A percentile compares a stretch with the other conserved stretches of the same genome.
Conservation (phyloP, 257 asterid genomes). For the Gentiana macrophylla region DNA sequence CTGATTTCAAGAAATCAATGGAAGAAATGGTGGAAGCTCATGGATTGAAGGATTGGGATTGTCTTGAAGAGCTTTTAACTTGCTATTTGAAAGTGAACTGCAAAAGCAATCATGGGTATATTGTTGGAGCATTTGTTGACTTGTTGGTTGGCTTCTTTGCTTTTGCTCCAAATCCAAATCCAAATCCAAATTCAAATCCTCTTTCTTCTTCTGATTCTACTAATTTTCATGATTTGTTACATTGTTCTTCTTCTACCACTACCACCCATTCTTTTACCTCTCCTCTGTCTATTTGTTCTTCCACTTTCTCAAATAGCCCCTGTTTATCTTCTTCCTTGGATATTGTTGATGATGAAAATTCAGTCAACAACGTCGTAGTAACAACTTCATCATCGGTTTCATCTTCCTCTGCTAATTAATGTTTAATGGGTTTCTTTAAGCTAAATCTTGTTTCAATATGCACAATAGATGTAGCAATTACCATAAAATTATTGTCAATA, state of each 20-base stretch:
- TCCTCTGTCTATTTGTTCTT: constrained; percentile 44
- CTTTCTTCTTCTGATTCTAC: constrained; percentile 7
- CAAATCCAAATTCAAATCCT: no score
- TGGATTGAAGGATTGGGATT: constrained; percentile 70
- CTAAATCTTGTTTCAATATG: no score
- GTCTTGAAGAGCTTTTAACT: constrained; percentile 58
- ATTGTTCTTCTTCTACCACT: constrained; percentile 19
- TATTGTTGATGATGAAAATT: constrained; percentile 28
- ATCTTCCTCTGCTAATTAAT: no score
- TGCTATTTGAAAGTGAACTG: constrained; percentile 82
- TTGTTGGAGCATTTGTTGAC: constrained; percentile 75
- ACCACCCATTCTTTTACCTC: constrained; percentile 45
- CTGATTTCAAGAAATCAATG: constrained; percentile 85
- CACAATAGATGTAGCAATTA: no score
- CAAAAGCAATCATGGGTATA: constrained; percentile 48
- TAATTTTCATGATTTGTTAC: constrained; percentile 1
- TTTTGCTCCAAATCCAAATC: neutral
- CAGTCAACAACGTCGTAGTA: constrained; percentile 8
- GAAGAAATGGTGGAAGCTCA: constrained; percentile 78
- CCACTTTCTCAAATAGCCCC: constrained; percentile 27
- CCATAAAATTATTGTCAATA: no score
- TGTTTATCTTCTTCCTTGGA: constrained; percentile 18
- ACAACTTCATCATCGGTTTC: neutral
- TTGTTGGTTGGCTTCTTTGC: constrained; percentile 34
- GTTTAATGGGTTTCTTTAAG: no score